A percentile compares a stretch with the other conserved stretches of the same genome.
Evolutionary conservation across 1,284 basidiomycete species (phyloP).

Genomic region (Phlebopus sp.): DNA sequence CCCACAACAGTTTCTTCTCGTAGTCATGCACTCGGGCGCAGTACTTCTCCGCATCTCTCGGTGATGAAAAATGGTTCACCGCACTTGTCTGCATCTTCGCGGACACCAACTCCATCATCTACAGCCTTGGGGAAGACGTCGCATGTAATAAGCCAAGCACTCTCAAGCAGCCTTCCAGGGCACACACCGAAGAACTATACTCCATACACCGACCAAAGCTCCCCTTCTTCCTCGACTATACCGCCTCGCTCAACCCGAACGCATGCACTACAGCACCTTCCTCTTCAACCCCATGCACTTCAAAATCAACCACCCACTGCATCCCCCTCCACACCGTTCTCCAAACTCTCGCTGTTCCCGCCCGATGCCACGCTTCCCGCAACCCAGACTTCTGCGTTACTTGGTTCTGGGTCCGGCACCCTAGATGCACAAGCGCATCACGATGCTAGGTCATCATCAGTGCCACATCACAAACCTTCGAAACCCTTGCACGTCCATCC

Average conservation of each 20-base stretch:
- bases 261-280: neutral
- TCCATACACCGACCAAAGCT: no score
- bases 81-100: conserved; percentile 6
- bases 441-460: conserved; percentile 1
- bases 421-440: conserved; percentile 6
- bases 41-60: conserved; percentile 18
- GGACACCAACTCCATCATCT: conserved; percentile 3
- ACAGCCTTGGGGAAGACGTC: conserved; percentile 1
- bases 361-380: conserved; percentile 20
- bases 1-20: conserved; percentile 36
- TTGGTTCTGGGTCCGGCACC: conserved; percentile 7
- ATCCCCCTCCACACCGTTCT: conserved; percentile 39
- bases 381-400: conserved; percentile 8
- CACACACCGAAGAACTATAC: no score
- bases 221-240: conserved; percentile 5
- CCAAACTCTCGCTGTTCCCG: conserved; percentile 36
- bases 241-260: neutral
- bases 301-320: conserved; percentile 11
- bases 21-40: conserved; percentile 17
- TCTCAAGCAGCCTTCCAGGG: neutral
- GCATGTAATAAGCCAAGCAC: conserved; percentile 10
- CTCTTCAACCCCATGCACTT: conserved; percentile 3
- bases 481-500: conserved; percentile 29
- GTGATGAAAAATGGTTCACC: conserved; percentile 15
- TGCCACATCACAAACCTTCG: conserved; percentile 20